Conservation (phyloP, 192 early-diverging fungal genomes). For the Phlyctochytrium arcticum region DNA sequence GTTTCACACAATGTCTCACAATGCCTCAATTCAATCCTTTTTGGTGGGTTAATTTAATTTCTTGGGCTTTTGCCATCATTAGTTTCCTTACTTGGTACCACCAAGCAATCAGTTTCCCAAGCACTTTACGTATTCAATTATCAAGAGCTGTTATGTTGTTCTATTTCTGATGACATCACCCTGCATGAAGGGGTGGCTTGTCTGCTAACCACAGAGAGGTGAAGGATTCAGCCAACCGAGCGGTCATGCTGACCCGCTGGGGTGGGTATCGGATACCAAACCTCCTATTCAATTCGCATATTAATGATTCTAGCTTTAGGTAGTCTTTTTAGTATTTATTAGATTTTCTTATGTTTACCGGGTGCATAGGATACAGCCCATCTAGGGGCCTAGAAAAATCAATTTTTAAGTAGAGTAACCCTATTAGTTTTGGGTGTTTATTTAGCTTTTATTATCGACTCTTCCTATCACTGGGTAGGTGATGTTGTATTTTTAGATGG, state of each 20-base stretch:
- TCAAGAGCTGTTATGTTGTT: constrained; percentile 10
- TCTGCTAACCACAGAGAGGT: no score
- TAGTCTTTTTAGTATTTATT: constrained; percentile 17
- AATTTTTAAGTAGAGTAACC: constrained; percentile 1
- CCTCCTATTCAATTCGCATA: constrained; percentile 32
- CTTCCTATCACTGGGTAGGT: neutral
- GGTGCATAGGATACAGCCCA: constrained; percentile 8
- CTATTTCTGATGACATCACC: constrained; percentile 19
- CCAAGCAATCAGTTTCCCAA: neutral
- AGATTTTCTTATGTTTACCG: constrained; percentile 1
- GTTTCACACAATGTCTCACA: no score
- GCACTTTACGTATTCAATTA: neutral
- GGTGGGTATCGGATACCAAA: no score
- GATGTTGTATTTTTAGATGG: neutral
- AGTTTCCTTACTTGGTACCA: neutral
- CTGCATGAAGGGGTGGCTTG: no score
- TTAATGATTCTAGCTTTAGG: constrained; percentile 23
- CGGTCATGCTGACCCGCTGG: no score
- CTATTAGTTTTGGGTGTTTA: neutral
- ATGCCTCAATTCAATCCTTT: neutral
- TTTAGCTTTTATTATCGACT: neutral
- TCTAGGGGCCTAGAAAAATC: neutral
- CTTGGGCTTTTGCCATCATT: neutral
- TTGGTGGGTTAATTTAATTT: neutral
- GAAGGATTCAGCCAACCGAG: no score